Conservation (phyloP, 129 eudicot species). For the Heracleum sosnowskyi region DNA sequence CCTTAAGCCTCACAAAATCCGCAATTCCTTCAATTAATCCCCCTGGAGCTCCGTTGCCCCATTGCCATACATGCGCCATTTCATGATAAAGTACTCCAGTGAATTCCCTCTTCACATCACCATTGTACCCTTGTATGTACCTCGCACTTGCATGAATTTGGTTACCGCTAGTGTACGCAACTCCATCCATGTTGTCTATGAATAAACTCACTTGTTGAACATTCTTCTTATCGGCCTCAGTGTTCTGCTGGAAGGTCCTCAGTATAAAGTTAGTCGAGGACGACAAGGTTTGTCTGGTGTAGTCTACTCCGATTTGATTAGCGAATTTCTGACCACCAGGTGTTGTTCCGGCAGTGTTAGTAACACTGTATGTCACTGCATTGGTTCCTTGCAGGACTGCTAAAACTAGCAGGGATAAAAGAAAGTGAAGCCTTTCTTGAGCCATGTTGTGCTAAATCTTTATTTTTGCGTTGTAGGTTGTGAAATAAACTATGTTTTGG, state of each 20-base stretch:
- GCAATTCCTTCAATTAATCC: constrained; percentile 78
- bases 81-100: constrained; percentile 63
- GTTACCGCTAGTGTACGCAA: constrained; percentile 30
- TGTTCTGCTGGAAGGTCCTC: constrained; percentile 43
- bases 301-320: constrained; percentile 33
- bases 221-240: constrained; percentile 26
- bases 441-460: too few relatives aligned
- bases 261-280: constrained; percentile 50
- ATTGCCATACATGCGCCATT: constrained; percentile 65
- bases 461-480: too few relatives aligned
- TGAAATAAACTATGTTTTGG: neutral
- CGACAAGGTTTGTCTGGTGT: constrained; percentile 21
- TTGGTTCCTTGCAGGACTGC: constrained; percentile 22
- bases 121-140: constrained; percentile 31
- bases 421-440: neutral
- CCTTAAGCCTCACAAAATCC: constrained; percentile 58
- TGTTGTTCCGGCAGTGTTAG: constrained; percentile 37
- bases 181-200: constrained; percentile 45
- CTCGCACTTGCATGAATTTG: constrained; percentile 46
- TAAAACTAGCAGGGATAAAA: constrained; percentile 2
- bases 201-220: constrained; percentile 27
- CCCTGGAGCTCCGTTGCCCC: constrained; percentile 42
- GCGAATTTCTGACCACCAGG: constrained; percentile 49
- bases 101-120: constrained; percentile 42
- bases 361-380: constrained; percentile 47